These are phyloP conservation scores for Meyerozyma guilliermondii DNA, from an alignment of 1,139 yeast species.

Conservation along the genomic window DNA sequence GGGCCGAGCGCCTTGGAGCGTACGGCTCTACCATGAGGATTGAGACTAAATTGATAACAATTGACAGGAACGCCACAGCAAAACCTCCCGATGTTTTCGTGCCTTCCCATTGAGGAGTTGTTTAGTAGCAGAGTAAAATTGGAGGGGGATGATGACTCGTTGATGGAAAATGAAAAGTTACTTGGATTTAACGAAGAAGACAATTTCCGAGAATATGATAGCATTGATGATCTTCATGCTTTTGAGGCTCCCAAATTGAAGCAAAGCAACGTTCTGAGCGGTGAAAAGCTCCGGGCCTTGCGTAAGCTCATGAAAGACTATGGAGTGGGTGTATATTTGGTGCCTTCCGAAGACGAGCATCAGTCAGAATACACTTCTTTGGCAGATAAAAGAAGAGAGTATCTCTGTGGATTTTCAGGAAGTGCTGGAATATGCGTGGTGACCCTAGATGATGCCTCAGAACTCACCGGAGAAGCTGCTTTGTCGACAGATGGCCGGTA, in stretches of 20 bases:
- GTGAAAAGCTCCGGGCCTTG: slow-evolving; percentile 22
- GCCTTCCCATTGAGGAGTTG: neutral
- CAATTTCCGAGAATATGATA: neutral
- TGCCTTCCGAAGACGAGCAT: slow-evolving; percentile 60
- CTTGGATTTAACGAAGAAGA: neutral
- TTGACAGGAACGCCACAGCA: too few species aligned
- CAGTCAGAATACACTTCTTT: slow-evolving; percentile 50
- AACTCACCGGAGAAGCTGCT: slow-evolving; percentile 36
- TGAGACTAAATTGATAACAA: neutral
- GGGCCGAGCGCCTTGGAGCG: neutral
- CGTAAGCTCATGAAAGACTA: slow-evolving; percentile 37
- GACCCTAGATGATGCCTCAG: slow-evolving; percentile 31
- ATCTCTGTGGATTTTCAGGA: slow-evolving; percentile 50
- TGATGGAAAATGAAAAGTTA: neutral
- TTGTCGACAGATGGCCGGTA: slow-evolving; percentile 56
- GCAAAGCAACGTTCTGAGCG: neutral
- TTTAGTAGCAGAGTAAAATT: neutral
- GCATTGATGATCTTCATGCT: neutral
- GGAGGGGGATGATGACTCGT: neutral
- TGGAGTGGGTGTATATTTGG: slow-evolving; percentile 45
- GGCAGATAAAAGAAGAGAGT: slow-evolving; percentile 49
- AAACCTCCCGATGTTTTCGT: neutral
- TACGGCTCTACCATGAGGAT: neutral
- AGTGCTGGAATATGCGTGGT: slow-evolving; percentile 54
- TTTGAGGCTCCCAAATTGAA: neutral